A percentile compares a stretch with the other conserved stretches of the same genome.
These are phyloP conservation scores for Teunomyces lycoperdinae DNA, from an alignment of 805 yeast species.

Conservation along the genomic window DNA sequence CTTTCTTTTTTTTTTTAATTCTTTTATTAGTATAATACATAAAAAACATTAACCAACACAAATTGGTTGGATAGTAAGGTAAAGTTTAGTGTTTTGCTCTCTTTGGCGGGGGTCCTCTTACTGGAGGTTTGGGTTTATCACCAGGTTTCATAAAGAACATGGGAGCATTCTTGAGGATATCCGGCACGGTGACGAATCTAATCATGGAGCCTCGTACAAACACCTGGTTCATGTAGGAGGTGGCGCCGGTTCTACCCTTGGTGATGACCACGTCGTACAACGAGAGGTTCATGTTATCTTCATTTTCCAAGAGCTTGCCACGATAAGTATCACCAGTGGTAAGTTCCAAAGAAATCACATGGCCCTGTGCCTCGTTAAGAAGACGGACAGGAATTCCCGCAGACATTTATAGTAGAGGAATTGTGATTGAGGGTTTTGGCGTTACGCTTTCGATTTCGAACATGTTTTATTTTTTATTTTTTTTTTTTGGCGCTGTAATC, in stretches of 20 bases:
- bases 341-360: slow-evolving; percentile 76
- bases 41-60: too few relatives aligned
- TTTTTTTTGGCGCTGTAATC: neutral
- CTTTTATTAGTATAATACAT: neutral
- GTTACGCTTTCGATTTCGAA: too few relatives aligned
- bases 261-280: slow-evolving; percentile 79
- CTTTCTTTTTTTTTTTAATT: too few relatives aligned
- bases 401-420: slow-evolving; percentile 39
- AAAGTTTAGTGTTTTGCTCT: slow-evolving; percentile 19
- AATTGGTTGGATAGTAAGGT: too few relatives aligned
- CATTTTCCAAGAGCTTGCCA: slow-evolving; percentile 82
- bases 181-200: slow-evolving; percentile 83
- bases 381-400: slow-evolving; percentile 83
- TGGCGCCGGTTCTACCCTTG: slow-evolving; percentile 60
- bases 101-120: slow-evolving; percentile 44
- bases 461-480: too few relatives aligned
- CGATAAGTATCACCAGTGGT: slow-evolving; percentile 83
- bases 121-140: slow-evolving; percentile 69
- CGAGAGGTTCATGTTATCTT: slow-evolving; percentile 94
- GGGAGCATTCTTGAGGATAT: slow-evolving; percentile 84
- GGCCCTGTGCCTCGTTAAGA: slow-evolving; percentile 87
- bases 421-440: neutral
- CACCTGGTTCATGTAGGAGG: slow-evolving; percentile 75
- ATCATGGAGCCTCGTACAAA: slow-evolving; percentile 91
- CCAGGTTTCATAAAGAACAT: slow-evolving; percentile 62